Evolutionary conservation across 2,329 filamentous ascomycete genomes (phyloP).

Genomic region (Beauveria scarabaeidicola): DNA sequence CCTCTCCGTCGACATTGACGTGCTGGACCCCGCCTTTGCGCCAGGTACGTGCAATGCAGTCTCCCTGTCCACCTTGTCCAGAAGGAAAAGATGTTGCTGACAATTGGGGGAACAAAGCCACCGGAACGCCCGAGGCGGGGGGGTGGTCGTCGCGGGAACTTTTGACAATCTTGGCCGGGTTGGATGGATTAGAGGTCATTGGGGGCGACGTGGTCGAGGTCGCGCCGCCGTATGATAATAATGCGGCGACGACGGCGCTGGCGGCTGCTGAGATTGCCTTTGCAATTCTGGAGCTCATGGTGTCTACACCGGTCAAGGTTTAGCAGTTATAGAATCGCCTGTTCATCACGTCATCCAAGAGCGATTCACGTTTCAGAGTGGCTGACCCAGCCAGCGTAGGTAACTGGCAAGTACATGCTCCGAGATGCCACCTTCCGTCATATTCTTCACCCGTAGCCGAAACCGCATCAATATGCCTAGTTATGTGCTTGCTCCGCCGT

Average conservation of each 20-base stretch:
- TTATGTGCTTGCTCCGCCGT: too few species aligned
- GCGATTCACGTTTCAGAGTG: background rate
- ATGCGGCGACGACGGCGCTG: slow-evolving; percentile 67
- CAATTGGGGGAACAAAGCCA: slow-evolving; percentile 38
- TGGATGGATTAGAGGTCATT: slow-evolving; percentile 71
- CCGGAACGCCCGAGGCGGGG: slow-evolving; percentile 75
- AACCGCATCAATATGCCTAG: too few species aligned
- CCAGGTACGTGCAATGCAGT: slow-evolving; percentile 12
- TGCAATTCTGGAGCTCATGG: slow-evolving; percentile 51
- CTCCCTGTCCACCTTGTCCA: too few species aligned
- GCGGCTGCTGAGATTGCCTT: slow-evolving; percentile 74
- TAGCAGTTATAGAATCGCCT: background rate
- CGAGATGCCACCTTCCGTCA: background rate
- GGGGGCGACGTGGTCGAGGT: slow-evolving; percentile 84
- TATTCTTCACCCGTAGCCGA: background rate
- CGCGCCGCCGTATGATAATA: slow-evolving; percentile 70
- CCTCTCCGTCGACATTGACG: slow-evolving; percentile 69
- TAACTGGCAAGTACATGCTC: background rate
- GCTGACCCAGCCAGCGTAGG: background rate
- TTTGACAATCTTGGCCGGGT: slow-evolving; percentile 66
- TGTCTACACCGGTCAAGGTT: slow-evolving; percentile 13
- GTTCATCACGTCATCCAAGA: too few species aligned
- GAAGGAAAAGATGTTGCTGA: background rate
- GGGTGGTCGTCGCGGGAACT: slow-evolving; percentile 81
- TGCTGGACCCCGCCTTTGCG: slow-evolving; percentile 53